Conservation (phyloP, 2,329 filamentous ascomycete genomes). For the Celoporthe dispersa region DNA sequence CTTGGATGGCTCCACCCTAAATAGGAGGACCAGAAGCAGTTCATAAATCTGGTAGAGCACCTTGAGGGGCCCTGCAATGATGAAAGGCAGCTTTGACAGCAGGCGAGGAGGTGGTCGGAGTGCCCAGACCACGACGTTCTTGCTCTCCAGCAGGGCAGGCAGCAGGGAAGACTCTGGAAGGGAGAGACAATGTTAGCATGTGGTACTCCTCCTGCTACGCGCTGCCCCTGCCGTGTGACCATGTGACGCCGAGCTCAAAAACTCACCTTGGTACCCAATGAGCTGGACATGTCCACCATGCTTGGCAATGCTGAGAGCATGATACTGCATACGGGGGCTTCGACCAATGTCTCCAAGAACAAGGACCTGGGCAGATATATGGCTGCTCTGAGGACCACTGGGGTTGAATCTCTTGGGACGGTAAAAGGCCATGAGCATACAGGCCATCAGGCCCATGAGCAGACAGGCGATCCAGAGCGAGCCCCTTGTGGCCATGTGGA, state of each 20-base stretch:
- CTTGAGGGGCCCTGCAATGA: constrained; percentile 80
- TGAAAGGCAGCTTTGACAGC: constrained; percentile 75
- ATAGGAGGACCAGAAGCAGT: constrained; percentile 74
- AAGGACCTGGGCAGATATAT: constrained; percentile 71
- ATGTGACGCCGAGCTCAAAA: not conserved
- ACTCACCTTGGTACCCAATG: constrained; percentile 81
- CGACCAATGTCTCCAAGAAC: constrained; percentile 95
- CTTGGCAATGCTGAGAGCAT: constrained; percentile 88
- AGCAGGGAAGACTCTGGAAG: constrained; percentile 67
- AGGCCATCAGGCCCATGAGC: constrained; percentile 21
- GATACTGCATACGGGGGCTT: constrained; percentile 98
- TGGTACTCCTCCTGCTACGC: not conserved
- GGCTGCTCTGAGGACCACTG: constrained; percentile 29
- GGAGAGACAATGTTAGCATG: constrained; percentile 23
- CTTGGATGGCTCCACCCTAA: constrained; percentile 71
- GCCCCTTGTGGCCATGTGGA: not conserved
- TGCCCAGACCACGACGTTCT: constrained; percentile 72
- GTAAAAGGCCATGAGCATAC: constrained; percentile 34
- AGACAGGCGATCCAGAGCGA: not conserved
- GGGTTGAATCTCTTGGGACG: constrained; percentile 39
- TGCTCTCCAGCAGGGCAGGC: constrained; percentile 72
- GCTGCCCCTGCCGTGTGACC: not conserved
- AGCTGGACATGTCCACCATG: constrained; percentile 81
- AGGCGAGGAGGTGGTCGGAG: constrained; percentile 69
- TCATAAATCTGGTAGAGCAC: constrained; percentile 80